These are phyloP conservation scores for Paraphaeosphaeria minitans DNA, from an alignment of 2,329 filamentous ascomycete genomes.

Conservation along the genomic window DNA sequence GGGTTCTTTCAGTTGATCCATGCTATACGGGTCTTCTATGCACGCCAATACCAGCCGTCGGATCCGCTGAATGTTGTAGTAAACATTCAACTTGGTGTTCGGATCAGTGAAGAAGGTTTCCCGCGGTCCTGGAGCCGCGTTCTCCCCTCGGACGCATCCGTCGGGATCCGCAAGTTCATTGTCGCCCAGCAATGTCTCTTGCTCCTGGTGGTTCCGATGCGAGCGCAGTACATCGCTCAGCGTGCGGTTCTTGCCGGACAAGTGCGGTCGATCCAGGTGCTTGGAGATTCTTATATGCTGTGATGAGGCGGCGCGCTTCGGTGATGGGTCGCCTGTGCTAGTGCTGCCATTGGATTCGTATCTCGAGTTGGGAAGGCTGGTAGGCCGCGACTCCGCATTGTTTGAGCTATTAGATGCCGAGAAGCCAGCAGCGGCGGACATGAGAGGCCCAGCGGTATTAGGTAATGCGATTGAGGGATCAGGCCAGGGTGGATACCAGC, in stretches of 20 bases:
- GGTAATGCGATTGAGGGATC: slow-evolving; percentile 12
- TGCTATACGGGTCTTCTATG: slow-evolving; percentile 67
- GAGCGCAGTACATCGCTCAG: slow-evolving; percentile 46
- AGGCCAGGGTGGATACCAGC: slow-evolving; percentile 3
- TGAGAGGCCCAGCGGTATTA: neutral
- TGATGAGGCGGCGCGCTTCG: slow-evolving; percentile 15
- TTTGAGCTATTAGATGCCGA: slow-evolving; percentile 1
- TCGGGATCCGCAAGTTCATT: slow-evolving; percentile 53
- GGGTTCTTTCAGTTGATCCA: slow-evolving; percentile 79
- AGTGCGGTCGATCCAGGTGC: slow-evolving; percentile 40
- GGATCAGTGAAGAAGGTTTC: slow-evolving; percentile 56
- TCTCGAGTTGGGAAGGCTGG: slow-evolving; percentile 8
- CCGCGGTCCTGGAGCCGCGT: slow-evolving; percentile 31
- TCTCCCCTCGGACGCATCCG: slow-evolving; percentile 49
- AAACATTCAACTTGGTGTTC: slow-evolving; percentile 70
- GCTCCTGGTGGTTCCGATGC: slow-evolving; percentile 54
- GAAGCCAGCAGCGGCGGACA: slow-evolving; percentile 12
- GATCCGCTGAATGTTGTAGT: slow-evolving; percentile 75
- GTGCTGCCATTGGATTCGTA: slow-evolving; percentile 23
- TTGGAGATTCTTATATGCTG: slow-evolving; percentile 41
- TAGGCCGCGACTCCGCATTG: slow-evolving; percentile 15
- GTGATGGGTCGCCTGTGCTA: slow-evolving; percentile 28
- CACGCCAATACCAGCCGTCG: slow-evolving; percentile 53
- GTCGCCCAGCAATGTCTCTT: slow-evolving; percentile 54
- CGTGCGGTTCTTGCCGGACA: slow-evolving; percentile 38